A percentile compares a stretch with the other conserved stretches of the same genome.
These are phyloP conservation scores for Diplodia mutila DNA, from an alignment of 2,329 filamentous ascomycete genomes.

Conservation along the genomic window DNA sequence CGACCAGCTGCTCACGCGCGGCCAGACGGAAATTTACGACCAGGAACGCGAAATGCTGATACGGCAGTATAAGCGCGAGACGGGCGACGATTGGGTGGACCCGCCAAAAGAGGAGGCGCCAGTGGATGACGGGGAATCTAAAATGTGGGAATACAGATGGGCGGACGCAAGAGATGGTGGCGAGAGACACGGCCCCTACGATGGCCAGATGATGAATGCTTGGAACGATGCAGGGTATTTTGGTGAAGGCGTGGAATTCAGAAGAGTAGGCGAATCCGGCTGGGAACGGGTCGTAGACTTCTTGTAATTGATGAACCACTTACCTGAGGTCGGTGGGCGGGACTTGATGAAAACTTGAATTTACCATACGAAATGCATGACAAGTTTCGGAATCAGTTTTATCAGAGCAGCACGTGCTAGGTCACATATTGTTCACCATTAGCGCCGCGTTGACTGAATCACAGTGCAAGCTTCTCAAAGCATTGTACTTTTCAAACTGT, in stretches of 20 bases:
- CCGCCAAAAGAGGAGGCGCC: constrained; percentile 42
- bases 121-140: constrained; percentile 35
- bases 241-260: constrained; percentile 74
- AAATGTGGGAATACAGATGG: constrained; percentile 92
- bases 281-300: constrained; percentile 48
- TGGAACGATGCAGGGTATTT: constrained; percentile 96
- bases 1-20: constrained; percentile 80
- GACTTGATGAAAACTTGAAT: background rate
- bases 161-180: constrained; percentile 81
- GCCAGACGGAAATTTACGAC: constrained; percentile 90
- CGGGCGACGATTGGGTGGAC: constrained; percentile 81
- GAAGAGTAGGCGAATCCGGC: constrained; percentile 45
- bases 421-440: too few species aligned
- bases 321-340: background rate
- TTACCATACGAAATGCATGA: background rate
- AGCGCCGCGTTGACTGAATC: too few species aligned
- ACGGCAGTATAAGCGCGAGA: constrained; percentile 80
- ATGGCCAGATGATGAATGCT: constrained; percentile 80
- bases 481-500: too few species aligned
- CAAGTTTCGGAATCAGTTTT: background rate
- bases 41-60: constrained; percentile 81
- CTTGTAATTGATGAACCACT: background rate
- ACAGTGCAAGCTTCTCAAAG: too few species aligned
- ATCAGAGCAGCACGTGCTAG: too few species aligned
- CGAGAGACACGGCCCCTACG: constrained; percentile 83